Conservation (phyloP, 306 rosid species). For the Mucuna pruriens region DNA sequence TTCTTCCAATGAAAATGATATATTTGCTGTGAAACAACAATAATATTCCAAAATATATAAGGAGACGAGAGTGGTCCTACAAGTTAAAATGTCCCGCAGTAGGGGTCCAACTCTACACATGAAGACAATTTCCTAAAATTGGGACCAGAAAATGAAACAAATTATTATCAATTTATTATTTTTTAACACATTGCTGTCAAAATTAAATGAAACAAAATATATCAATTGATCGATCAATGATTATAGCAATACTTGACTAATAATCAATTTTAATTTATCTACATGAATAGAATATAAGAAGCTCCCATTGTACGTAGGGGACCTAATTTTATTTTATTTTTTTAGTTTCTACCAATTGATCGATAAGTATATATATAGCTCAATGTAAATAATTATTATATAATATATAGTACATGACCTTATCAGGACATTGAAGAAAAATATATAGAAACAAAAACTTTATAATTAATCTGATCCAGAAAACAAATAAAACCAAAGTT, state of each 20-base stretch:
- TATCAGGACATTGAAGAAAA: neutral
- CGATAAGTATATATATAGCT: neutral
- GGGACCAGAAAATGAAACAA: constrained; percentile 35
- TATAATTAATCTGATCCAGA: neutral
- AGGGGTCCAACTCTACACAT: neutral
- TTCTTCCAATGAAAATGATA: neutral
- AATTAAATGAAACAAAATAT: neutral
- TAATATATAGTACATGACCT: neutral
- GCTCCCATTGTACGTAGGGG: neutral
- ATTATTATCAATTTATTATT: neutral
- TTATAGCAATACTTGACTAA: neutral
- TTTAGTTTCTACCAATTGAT: neutral
- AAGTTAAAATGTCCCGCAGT: neutral
- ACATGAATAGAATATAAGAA: neutral
- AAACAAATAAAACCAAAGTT: neutral
- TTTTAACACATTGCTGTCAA: neutral
- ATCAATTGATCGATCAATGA: neutral
- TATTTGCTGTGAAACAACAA: neutral
- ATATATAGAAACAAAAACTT: neutral
- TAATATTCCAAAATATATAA: neutral
- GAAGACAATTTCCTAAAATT: constrained; percentile 5
- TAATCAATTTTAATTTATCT: neutral
- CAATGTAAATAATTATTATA: neutral
- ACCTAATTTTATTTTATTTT: neutral
- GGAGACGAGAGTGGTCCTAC: neutral